phyloP scores from a whole-genome alignment of 805 yeast genomes.

The Candida endomychidarum region DNA sequence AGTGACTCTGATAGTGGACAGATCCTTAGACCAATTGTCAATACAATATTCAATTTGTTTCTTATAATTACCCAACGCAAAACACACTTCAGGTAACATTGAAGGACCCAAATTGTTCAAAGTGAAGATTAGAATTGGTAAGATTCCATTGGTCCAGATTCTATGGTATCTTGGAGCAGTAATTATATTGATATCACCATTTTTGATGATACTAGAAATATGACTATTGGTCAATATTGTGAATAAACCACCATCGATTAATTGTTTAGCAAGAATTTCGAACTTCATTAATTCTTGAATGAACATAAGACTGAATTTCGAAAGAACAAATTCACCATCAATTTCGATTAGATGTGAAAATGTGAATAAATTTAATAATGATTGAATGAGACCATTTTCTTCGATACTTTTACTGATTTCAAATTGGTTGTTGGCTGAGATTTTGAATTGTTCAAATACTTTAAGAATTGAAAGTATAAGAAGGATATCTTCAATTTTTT shows the following conservation, averaged over 20 bases:
- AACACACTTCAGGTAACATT: slow-evolving; percentile 61
- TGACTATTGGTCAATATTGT: slow-evolving; percentile 74
- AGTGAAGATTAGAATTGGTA: slow-evolving; percentile 63
- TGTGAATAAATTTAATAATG: slow-evolving; percentile 65
- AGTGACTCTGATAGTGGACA: slow-evolving; percentile 40
- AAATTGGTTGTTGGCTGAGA: slow-evolving; percentile 46
- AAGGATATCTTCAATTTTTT: slow-evolving; percentile 63
- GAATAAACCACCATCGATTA: slow-evolving; percentile 61
- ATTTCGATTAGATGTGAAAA: slow-evolving; percentile 61
- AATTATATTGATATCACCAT: slow-evolving; percentile 59
- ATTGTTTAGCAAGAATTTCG: slow-evolving; percentile 62
- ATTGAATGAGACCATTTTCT: slow-evolving; percentile 59
- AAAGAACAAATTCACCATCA: slow-evolving; percentile 65
- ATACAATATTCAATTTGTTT: slow-evolving; percentile 66
- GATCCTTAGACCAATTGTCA: slow-evolving; percentile 65
- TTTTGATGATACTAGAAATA: slow-evolving; percentile 62
- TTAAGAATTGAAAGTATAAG: slow-evolving; percentile 65
- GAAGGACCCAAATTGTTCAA: slow-evolving; percentile 63
- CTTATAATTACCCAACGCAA: slow-evolving; percentile 61
- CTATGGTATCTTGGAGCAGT: slow-evolving; percentile 59
- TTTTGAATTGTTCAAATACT: slow-evolving; percentile 49
- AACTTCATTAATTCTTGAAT: slow-evolving; percentile 66
- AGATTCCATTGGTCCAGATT: slow-evolving; percentile 83
- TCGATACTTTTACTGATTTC: slow-evolving; percentile 53
- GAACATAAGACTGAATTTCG: slow-evolving; percentile 68